A percentile compares a stretch with the other conserved stretches of the same genome.
These are phyloP conservation scores for Alternaria postmessia DNA, from an alignment of 2,329 filamentous ascomycete genomes.

Conservation along the genomic window DNA sequence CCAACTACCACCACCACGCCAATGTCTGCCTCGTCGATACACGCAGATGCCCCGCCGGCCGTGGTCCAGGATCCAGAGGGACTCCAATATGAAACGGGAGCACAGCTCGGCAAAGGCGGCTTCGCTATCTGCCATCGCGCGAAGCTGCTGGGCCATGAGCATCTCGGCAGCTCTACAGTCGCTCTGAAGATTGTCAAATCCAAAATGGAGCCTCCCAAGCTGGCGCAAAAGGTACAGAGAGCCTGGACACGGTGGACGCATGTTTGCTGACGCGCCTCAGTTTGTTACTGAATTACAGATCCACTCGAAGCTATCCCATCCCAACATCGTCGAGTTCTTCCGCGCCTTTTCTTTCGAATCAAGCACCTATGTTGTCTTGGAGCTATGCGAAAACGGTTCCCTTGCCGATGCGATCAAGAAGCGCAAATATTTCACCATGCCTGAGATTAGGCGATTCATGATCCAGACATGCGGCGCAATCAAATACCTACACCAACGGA, in stretches of 20 bases:
- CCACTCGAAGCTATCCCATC: constrained; percentile 96
- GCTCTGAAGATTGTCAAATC: constrained; percentile 86
- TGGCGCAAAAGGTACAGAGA: constrained; percentile 78
- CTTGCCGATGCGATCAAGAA: constrained; percentile 98
- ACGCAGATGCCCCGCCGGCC: constrained; percentile 60
- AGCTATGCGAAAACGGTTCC: constrained; percentile 93
- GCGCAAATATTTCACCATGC: constrained; percentile 87
- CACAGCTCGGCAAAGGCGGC: constrained; percentile 79
- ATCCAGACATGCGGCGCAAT: constrained; percentile 96
- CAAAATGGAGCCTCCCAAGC: constrained; percentile 78
- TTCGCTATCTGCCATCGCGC: constrained; percentile 84
- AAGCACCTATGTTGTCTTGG: constrained; percentile 91
- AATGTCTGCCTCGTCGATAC: constrained; percentile 56
- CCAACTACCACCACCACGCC: constrained; percentile 35
- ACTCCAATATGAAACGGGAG: constrained; percentile 76
- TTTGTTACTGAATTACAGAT: constrained; percentile 90
- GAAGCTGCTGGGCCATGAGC: constrained; percentile 64
- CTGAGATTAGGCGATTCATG: constrained; percentile 91
- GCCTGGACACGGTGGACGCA: not conserved
- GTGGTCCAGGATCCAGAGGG: constrained; percentile 74
- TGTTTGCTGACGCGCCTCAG: constrained; percentile 52
- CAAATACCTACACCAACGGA: constrained; percentile 96
- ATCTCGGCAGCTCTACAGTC: constrained; percentile 70
- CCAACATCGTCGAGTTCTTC: constrained; percentile 94
- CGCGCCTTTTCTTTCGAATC: constrained; percentile 89